Base-by-base conservation (phyloP, 768 basidiomycete species). In the Epithele typhae region DNA sequence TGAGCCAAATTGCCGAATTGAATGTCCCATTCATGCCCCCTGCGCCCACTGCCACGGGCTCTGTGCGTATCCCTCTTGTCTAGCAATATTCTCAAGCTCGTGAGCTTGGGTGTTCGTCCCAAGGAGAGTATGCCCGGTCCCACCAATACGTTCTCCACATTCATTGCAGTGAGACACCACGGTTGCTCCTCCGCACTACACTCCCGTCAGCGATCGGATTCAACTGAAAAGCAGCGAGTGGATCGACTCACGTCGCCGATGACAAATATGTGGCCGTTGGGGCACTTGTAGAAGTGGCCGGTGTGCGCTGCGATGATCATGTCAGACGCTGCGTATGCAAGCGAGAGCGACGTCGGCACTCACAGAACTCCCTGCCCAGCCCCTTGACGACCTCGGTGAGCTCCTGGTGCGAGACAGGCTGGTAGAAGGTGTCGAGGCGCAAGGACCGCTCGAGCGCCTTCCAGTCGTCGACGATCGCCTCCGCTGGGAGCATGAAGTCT, bases 361-460 rank as follows among this genome's bases (percentile, higher is more conserved):
- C 49, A 79, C 79, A 57, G 49, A 81, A 82, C 19, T 61, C n/a
- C n/a, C n/a, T n/a, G n/a, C n/a, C 44, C n/a, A 82, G 57, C 0
- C 75, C 75, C 36, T 68, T 68, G 27, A 83, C 69, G 24, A 84
- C 68, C 10, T 61, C 61, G 50, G 70, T 71, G 24, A 70, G 69
- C 52, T 85, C 82, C 4, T 81, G 65, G 37, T 76, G 56, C 11
- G 79, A 78, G 3, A 84, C 60, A 1, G 76, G 64, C 44, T 71
- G 52, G 46, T 84, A 81, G 55, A 79, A 74, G 0, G 69, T 74
- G 41, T 69, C 73, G 38, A 38, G 22, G 10, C 64, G 57, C 27
- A 83, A 59, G 14, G 66, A 68, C 14, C 46, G 38, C 48, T 66
- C 69, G 2, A 83, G 57, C 8, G 59, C 64, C 5, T 47, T 42